These are phyloP conservation scores for Talaromyces sp. DNA, from an alignment of 2,329 filamentous ascomycete genomes.

Conservation along the genomic window DNA sequence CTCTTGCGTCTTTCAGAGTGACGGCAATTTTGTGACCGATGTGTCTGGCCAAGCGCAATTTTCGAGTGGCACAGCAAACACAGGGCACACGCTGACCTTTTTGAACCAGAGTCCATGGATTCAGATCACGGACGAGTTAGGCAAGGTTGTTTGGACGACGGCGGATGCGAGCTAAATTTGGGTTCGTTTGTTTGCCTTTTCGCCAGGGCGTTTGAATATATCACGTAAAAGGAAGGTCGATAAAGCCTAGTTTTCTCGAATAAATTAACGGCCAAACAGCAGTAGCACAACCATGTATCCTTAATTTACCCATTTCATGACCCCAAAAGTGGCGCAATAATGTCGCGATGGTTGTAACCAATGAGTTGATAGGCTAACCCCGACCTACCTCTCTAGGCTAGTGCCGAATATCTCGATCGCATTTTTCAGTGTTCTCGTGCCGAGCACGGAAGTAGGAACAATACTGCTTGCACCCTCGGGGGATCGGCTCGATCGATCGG, in stretches of 20 bases:
- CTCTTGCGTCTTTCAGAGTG: not conserved
- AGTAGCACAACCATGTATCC: not conserved
- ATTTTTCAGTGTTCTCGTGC: not conserved
- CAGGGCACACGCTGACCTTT: conserved; percentile 2
- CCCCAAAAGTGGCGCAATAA: not conserved
- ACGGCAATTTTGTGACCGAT: conserved; percentile 6
- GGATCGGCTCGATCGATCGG: not conserved
- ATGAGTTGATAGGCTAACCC: not conserved
- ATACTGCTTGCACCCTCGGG: no score
- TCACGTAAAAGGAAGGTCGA: not conserved
- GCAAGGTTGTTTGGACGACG: conserved; percentile 6
- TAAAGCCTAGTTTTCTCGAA: not conserved
- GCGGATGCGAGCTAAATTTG: not conserved
- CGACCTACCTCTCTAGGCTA: not conserved
- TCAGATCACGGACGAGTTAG: conserved; percentile 4
- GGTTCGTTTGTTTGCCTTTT: not conserved
- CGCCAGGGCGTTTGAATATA: not conserved
- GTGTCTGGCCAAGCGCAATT: not conserved
- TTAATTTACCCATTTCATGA: not conserved
- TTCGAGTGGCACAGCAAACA: not conserved
- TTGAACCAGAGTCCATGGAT: conserved; percentile 8
- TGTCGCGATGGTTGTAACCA: not conserved
- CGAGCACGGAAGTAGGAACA: no score
- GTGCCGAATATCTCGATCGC: not conserved
- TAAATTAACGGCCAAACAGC: not conserved